Conservation (phyloP, 768 basidiomycete genomes). For the Pleurotus giganteus region DNA sequence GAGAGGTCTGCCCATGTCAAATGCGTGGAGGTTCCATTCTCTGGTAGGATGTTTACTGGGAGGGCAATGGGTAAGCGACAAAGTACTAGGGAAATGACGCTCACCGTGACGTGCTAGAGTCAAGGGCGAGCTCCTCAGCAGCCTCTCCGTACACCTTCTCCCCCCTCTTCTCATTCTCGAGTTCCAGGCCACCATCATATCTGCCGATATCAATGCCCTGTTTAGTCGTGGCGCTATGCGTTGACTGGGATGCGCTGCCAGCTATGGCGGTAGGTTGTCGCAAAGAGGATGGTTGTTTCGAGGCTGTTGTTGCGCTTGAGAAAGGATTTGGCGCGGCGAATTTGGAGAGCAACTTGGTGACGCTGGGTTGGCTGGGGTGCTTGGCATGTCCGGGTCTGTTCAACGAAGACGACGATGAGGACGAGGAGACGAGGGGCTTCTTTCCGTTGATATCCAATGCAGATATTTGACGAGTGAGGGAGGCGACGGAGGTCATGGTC, state of each 20-base stretch:
- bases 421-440: constrained; percentile 31
- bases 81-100: constrained; percentile 20
- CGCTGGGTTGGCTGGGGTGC: constrained; percentile 56
- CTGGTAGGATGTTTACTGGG: constrained; percentile 67
- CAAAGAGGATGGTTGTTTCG: constrained; percentile 39
- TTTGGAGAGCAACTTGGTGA: constrained; percentile 73
- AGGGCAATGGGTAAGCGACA: not conserved
- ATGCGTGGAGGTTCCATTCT: constrained; percentile 82
- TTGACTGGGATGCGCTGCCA: constrained; percentile 16
- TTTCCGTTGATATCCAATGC: constrained; percentile 66
- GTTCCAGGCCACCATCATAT: constrained; percentile 97
- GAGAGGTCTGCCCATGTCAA: constrained; percentile 93
- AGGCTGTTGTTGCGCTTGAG: constrained; percentile 14
- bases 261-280: constrained; percentile 32
- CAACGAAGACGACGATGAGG: constrained; percentile 26
- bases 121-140: constrained; percentile 78
- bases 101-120: constrained; percentile 73
- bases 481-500: constrained; percentile 45
- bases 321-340: constrained; percentile 66
- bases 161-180: constrained; percentile 81
- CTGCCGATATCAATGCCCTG: constrained; percentile 71
- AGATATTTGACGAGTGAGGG: constrained; percentile 68
- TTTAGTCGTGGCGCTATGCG: constrained; percentile 18
- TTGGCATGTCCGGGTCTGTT: constrained; percentile 41
- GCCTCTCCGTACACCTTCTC: constrained; percentile 73